Evolutionary conservation across 179 eudicot genomes (phyloP).

Genomic region (Vitellaria paradoxa): DNA sequence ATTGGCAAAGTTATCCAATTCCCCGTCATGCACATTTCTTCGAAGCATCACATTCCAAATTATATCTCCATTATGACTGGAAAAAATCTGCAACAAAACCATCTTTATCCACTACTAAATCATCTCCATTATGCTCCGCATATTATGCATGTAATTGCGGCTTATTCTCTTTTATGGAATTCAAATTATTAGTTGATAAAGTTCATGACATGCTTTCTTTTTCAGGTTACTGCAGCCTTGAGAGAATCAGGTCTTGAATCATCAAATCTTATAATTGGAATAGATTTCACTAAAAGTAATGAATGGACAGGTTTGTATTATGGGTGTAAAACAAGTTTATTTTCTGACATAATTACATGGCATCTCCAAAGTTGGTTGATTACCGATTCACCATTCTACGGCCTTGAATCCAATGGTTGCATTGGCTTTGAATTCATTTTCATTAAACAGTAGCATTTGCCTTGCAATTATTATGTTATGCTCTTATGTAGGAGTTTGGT

Average conservation of each 20-base stretch:
- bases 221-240: constrained; percentile 75
- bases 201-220: constrained; percentile 10
- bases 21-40: too few relatives aligned
- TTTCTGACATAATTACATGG: neutral
- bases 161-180: neutral
- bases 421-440: neutral
- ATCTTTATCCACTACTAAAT: neutral
- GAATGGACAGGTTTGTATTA: constrained; percentile 78
- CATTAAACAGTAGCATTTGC: neutral
- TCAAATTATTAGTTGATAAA: neutral
- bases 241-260: constrained; percentile 77
- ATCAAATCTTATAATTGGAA: constrained; percentile 78
- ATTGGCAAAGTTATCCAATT: too few relatives aligned
- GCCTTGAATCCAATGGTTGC: constrained; percentile 1
- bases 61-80: neutral
- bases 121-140: neutral
- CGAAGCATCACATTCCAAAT: too few relatives aligned
- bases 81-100: neutral
- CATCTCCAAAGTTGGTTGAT: neutral
- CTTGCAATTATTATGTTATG: neutral
- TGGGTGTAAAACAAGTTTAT: neutral
- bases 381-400: neutral
- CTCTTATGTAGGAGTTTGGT: neutral
- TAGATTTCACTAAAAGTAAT: constrained; percentile 88
- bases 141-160: neutral